A percentile compares a stretch with the other conserved stretches of the same genome.
phyloP scores from a whole-genome alignment of 192 early-diverging fungal genomes.

The Glomus cerebriforme region DNA sequence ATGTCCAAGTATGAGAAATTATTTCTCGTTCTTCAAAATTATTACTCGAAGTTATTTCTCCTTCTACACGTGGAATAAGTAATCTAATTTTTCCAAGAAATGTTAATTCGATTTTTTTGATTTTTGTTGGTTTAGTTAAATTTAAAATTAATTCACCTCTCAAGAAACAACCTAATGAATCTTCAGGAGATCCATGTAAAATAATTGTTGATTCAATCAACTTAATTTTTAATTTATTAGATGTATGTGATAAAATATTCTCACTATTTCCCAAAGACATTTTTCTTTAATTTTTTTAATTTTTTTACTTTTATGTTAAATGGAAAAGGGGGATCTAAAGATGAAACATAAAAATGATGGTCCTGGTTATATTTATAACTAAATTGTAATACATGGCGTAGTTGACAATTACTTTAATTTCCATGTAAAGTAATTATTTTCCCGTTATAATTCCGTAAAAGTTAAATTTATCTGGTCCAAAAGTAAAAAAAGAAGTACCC shows the following conservation, averaged over 20 bases:
- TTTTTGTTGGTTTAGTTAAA: conserved; percentile 15
- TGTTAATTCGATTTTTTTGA: conserved; percentile 13
- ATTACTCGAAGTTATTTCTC: not conserved
- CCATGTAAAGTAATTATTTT: no score
- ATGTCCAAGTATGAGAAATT: conserved; percentile 18
- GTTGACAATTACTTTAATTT: no score
- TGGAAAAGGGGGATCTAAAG: no score
- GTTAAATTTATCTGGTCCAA: no score
- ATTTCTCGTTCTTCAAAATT: not conserved
- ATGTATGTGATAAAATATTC: not conserved
- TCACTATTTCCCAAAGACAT: no score
- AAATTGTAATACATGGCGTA: no score
- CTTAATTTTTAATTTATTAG: not conserved
- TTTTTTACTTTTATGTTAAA: no score
- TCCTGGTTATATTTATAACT: no score
- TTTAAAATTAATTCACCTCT: conserved; percentile 22
- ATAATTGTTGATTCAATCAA: conserved; percentile 10
- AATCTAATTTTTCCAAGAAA: conserved; percentile 7
- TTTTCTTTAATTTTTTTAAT: no score
- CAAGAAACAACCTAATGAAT: conserved; percentile 12
- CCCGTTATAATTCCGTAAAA: no score
- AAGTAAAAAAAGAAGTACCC: no score
- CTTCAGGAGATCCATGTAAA: conserved; percentile 1
- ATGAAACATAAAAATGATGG: no score
- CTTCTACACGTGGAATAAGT: not conserved